Conservation (phyloP, 768 basidiomycete genomes). For the Leccinum disarticulatum region DNA sequence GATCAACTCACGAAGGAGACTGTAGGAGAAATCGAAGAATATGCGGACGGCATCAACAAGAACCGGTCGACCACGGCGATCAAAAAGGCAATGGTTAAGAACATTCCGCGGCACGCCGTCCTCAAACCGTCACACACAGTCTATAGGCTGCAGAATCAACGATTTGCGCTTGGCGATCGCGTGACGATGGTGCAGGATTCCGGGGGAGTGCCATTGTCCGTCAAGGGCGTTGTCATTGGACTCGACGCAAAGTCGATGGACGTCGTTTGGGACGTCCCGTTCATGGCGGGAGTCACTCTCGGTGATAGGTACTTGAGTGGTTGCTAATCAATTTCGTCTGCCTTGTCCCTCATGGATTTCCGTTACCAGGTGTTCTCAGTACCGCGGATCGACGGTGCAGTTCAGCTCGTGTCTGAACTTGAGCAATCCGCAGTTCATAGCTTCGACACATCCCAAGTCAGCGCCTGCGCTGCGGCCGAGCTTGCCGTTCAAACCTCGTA, state of each 20-base stretch:
- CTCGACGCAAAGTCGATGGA: slow-evolving; percentile 87
- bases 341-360: neutral
- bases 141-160: slow-evolving; percentile 87
- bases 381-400: slow-evolving; percentile 86
- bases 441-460: slow-evolving; percentile 62
- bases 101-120: slow-evolving; percentile 89
- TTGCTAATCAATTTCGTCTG: neutral
- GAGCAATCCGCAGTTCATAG: slow-evolving; percentile 80
- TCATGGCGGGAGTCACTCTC: slow-evolving; percentile 89
- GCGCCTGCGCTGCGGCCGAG: slow-evolving; percentile 49
- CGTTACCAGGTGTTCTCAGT: slow-evolving; percentile 73
- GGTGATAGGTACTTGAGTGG: slow-evolving; percentile 61
- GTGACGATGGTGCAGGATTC: slow-evolving; percentile 97
- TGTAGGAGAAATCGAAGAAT: slow-evolving; percentile 72
- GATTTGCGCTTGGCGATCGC: slow-evolving; percentile 85
- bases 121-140: slow-evolving; percentile 90
- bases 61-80: slow-evolving; percentile 62
- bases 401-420: slow-evolving; percentile 90
- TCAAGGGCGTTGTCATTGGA: slow-evolving; percentile 93
- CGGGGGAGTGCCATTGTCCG: slow-evolving; percentile 85
- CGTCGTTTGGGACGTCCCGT: slow-evolving; percentile 93
- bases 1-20: slow-evolving; percentile 92
- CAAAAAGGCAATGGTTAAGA: slow-evolving; percentile 92
- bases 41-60: slow-evolving; percentile 66
- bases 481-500: slow-evolving; percentile 61